phyloP scores from a whole-genome alignment of 495 filamentous ascomycete genomes.

The Aspergillus kassunensis region DNA sequence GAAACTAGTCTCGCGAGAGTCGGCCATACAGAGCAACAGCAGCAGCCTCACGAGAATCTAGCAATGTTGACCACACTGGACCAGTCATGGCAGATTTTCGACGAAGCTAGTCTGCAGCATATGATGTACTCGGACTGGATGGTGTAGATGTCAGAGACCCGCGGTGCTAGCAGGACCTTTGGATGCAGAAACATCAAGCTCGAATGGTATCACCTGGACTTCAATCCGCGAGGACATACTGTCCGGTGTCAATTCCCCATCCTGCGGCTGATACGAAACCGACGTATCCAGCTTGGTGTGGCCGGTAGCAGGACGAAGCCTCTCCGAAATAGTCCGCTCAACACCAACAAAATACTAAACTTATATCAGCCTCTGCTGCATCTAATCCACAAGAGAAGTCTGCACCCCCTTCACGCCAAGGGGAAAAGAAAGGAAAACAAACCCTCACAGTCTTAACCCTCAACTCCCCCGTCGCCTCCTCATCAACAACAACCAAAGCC shows the following conservation, averaged over 20 bases:
- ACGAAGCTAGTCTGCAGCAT: constrained; percentile 1
- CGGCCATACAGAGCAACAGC: no score
- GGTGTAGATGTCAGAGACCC: no score
- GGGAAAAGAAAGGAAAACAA: not conserved
- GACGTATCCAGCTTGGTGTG: not conserved
- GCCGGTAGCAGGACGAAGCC: not conserved
- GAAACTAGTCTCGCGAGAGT: constrained; percentile 1
- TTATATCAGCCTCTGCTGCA: no score
- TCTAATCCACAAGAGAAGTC: no score
- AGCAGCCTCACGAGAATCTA: not conserved
- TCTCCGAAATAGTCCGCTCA: not conserved
- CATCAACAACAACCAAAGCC: not conserved
- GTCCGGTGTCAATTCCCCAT: not conserved
- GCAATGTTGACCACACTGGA: not conserved
- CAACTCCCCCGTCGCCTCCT: not conserved
- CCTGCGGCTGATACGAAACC: not conserved
- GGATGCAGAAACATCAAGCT: not conserved
- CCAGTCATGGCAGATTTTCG: constrained; percentile 1
- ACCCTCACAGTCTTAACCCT: not conserved
- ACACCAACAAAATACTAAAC: constrained; percentile 3
- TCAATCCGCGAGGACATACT: constrained; percentile 3
- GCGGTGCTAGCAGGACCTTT: no score
- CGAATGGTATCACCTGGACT: not conserved
- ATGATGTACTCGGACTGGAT: constrained; percentile 5
- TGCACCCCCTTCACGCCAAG: not conserved